Base-by-base conservation (phyloP, 108 stramenopile genomes). In the Conticribra weissflogii region DNA sequence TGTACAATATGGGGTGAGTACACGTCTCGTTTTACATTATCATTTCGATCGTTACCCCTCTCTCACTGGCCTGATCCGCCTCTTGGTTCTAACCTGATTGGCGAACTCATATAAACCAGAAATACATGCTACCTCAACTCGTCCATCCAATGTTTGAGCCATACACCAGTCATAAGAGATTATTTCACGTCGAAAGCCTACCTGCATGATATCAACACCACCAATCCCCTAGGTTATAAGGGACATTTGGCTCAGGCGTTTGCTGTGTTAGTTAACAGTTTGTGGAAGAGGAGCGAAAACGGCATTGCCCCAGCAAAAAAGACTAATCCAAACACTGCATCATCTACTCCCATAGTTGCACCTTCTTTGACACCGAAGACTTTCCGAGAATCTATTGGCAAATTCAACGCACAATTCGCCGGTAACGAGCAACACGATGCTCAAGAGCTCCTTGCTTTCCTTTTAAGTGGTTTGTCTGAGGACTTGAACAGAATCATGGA, bases 371-470 rank as follows among this genome's bases (percentile, higher is more conserved):
- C 89, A 25, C 98, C 98, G 1, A 91, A 88, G 59, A 87, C 89
- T 25, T 98, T 99, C 86, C 97, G 96, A 78, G 85, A 89, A 16
- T 88, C 89, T 2, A 76, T 99, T 27, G 95, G 89, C 44, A 90
- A 91, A 71, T 91, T 95, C 68, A 96, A 94, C 65, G 92, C 92
- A 22, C 85, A 90, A 53, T 99, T 98, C 66, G 74, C 91, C 8
- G 98, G 98, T 22, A 96, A 94, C 61, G 97, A 97, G 62, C 98
- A 99, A 75, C 98, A 99, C 62, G 98, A 99, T 82, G 94, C 96
- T 25, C 98, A 99, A 86, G 98, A 98, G 60, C 76, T 98, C 36
- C 84, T 98, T 21, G 81, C 90, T 2, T 96, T 94, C 62, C 54
- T 97, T 44, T 80, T 99, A 12, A 95, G 81, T 54, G 97, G 97